phyloP scores from a whole-genome alignment of 1,139 yeast genomes.

The Suhomyces atakaporum region DNA sequence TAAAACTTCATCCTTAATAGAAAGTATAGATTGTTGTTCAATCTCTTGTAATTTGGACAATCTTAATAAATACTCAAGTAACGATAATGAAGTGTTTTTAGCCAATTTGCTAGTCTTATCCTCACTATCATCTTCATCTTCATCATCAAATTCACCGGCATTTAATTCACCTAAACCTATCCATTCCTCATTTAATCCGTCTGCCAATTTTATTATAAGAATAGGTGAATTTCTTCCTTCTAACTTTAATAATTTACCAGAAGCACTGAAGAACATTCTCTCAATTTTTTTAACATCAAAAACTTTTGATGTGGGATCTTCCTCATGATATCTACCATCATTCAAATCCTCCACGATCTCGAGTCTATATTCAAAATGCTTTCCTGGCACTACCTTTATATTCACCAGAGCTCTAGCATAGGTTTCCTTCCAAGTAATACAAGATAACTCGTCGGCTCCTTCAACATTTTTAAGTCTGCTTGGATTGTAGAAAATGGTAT shows the following conservation, averaged over 20 bases:
- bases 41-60: slow-evolving; percentile 62
- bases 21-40: slow-evolving; percentile 57
- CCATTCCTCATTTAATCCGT: slow-evolving; percentile 44
- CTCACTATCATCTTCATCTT: slow-evolving; percentile 20
- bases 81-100: slow-evolving; percentile 45
- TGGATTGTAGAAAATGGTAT: slow-evolving; percentile 67
- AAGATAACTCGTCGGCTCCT: slow-evolving; percentile 31
- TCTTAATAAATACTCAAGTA: slow-evolving; percentile 67
- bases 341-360: slow-evolving; percentile 60
- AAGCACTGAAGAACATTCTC: slow-evolving; percentile 69
- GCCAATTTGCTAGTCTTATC: slow-evolving; percentile 14
- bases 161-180: slow-evolving; percentile 55
- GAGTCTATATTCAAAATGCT: slow-evolving; percentile 45
- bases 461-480: slow-evolving; percentile 43
- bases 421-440: slow-evolving; percentile 75
- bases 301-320: slow-evolving; percentile 32
- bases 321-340: slow-evolving; percentile 74
- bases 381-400: slow-evolving; percentile 24
- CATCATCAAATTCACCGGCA: slow-evolving; percentile 33
- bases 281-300: slow-evolving; percentile 48
- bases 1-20: slow-evolving; percentile 67
- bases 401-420: slow-evolving; percentile 57
- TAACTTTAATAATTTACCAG: slow-evolving; percentile 65
- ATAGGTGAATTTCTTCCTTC: slow-evolving; percentile 72
- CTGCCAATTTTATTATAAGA: slow-evolving; percentile 53